Evolutionary conservation across 2,329 filamentous ascomycete species (phyloP).

Genomic region (Aspergillus glaucus): DNA sequence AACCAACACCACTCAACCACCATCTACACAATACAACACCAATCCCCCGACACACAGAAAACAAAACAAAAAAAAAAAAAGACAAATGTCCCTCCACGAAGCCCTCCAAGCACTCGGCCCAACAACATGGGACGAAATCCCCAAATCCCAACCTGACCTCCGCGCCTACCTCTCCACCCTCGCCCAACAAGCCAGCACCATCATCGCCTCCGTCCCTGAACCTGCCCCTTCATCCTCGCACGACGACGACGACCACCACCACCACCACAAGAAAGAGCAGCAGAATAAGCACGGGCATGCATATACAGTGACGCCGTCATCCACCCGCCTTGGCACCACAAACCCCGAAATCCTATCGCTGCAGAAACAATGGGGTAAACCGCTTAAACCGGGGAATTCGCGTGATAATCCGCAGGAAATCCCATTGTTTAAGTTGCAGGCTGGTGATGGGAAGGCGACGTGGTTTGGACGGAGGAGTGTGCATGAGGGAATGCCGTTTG

Average conservation of each 20-base stretch:
- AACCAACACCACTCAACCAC: background rate
- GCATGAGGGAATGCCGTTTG: constrained; percentile 70
- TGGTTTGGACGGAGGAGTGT: constrained; percentile 88
- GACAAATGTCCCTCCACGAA: constrained; percentile 53
- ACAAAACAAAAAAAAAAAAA: no score
- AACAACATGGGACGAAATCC: constrained; percentile 47
- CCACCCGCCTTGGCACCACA: constrained; percentile 44
- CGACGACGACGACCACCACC: constrained; percentile 32
- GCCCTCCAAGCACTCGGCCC: constrained; percentile 54
- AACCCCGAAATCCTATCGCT: constrained; percentile 53
- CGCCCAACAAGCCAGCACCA: constrained; percentile 61
- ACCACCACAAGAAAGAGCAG: background rate
- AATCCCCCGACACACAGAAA: no score
- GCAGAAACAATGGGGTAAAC: constrained; percentile 80
- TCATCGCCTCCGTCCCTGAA: constrained; percentile 70
- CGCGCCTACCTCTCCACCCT: constrained; percentile 51
- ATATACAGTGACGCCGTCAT: constrained; percentile 42
- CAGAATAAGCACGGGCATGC: background rate
- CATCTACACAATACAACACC: background rate
- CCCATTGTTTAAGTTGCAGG: constrained; percentile 69
- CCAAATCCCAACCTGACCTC: constrained; percentile 43
- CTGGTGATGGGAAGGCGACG: constrained; percentile 73
- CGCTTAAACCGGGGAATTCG: constrained; percentile 54
- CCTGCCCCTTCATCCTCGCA: constrained; percentile 32
- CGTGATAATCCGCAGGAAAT: constrained; percentile 72